Conservation (phyloP, 176 grass and related monocot species). For the Hyparrhenia diplandra region DNA sequence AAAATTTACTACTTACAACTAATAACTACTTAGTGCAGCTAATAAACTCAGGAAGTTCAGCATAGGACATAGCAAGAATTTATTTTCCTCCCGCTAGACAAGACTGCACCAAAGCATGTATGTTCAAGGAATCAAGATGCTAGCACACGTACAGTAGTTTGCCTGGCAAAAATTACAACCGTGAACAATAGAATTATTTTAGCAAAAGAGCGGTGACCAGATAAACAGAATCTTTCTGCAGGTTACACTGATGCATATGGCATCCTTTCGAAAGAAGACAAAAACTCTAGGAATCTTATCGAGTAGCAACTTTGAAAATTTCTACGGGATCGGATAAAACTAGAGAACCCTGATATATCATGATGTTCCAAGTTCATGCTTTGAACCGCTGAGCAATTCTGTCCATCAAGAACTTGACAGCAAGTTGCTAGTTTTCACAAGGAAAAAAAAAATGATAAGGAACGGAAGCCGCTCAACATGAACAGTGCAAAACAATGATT, state of each 20-base stretch:
- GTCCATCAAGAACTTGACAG: neutral
- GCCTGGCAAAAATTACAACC: neutral
- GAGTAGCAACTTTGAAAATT: constrained; percentile 10
- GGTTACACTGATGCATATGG: constrained; percentile 13
- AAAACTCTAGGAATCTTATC: constrained; percentile 36
- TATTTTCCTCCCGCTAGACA: neutral
- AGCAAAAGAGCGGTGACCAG: neutral
- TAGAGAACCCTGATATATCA: neutral
- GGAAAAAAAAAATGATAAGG: neutral
- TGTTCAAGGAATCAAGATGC: constrained; percentile 29
- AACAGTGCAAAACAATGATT: constrained; percentile 34
- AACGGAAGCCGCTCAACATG: neutral
- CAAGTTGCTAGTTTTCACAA: neutral
- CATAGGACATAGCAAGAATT: neutral
- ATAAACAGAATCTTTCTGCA: constrained; percentile 35
- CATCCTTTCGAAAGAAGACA: constrained; percentile 39
- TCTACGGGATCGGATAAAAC: neutral
- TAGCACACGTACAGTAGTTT: constrained; percentile 2
- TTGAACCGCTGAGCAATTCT: neutral
- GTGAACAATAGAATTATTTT: neutral
- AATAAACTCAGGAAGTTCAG: neutral
- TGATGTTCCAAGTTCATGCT: constrained; percentile 19
- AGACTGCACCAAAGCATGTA: constrained; percentile 27
- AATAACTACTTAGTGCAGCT: neutral
- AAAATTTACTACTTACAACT: neutral